A percentile compares a stretch with the other conserved stretches of the same genome.
Evolutionary conservation across 2,329 filamentous ascomycete species (phyloP).

Genomic region (Didymella pinodella): DNA sequence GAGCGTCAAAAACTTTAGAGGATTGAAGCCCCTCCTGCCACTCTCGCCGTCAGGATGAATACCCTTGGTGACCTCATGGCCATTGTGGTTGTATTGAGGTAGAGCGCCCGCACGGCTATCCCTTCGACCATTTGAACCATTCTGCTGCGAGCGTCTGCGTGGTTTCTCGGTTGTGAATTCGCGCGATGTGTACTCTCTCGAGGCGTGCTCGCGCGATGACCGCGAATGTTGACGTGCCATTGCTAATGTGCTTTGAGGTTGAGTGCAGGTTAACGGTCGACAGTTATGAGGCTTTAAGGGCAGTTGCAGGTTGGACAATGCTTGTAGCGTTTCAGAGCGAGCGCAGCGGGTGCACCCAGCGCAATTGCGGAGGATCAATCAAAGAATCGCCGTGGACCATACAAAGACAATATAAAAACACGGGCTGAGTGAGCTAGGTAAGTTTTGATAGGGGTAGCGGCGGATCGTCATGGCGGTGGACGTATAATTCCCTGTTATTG

Average conservation of each 20-base stretch:
- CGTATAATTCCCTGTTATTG: slow-evolving; percentile 34
- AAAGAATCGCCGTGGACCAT: slow-evolving; percentile 5
- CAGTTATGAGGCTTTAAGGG: slow-evolving; percentile 1
- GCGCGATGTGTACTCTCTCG: slow-evolving; percentile 25
- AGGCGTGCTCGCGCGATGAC: slow-evolving; percentile 21
- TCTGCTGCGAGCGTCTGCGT: slow-evolving; percentile 24
- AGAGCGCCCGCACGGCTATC: slow-evolving; percentile 30
- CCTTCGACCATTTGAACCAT: slow-evolving; percentile 17
- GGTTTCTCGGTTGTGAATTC: slow-evolving; percentile 39
- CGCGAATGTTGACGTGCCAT: slow-evolving; percentile 33
- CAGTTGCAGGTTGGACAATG: not conserved
- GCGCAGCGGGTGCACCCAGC: slow-evolving; percentile 21
- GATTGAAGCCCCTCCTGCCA: slow-evolving; percentile 71
- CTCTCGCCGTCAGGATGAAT: slow-evolving; percentile 69
- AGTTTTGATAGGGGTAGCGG: slow-evolving; percentile 15
- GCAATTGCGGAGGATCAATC: slow-evolving; percentile 18
- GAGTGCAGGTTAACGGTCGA: not conserved
- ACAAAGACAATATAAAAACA: slow-evolving; percentile 17
- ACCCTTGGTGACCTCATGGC: slow-evolving; percentile 53
- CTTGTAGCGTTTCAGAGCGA: slow-evolving; percentile 26
- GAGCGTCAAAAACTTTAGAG: slow-evolving; percentile 69
- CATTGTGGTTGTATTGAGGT: slow-evolving; percentile 55
- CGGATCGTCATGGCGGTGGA: slow-evolving; percentile 31
- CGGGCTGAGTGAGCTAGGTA: slow-evolving; percentile 14
- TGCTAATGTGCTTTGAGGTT: slow-evolving; percentile 4